Evolutionary conservation across 176 grass and related monocot genomes (phyloP), one percentile per base, ranked within the genome.

Genomic region (Leersia perrieri): DNA sequence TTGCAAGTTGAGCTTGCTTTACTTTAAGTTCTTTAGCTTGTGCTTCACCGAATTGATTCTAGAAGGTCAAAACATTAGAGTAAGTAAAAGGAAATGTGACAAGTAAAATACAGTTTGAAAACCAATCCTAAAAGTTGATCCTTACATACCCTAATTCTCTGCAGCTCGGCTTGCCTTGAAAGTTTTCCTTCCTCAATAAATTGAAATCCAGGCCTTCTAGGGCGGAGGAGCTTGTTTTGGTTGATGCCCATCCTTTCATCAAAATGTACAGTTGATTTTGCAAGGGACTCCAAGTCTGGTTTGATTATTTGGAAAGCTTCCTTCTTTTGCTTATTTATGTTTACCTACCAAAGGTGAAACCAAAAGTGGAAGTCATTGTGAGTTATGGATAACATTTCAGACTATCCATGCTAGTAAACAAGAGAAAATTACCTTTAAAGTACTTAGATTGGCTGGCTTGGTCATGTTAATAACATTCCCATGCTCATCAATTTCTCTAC

Each of bases 41-140:
- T 79, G 90, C 92, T 83, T 98, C 96, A 13, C 96, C 96, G 88
- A 98, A 98, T 98, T 98, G 96, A 90, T 57, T 95, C 92, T 95
- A 73, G 26, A 58, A 62, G 81, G 73, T 44, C 36, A 15, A 64
- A 87, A 13, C 3, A 78, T 63, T 36, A 85, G 41, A 55, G 18
- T 82, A 44, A 86, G 78, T 13, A 34, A 72, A 11, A 57, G 35
- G 41, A 68, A 63, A 75, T 40, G 35, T 32, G 33, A 86, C 36
- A 65, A 61, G 41, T 3, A 87, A 62, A 62, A 70, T 72, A 51
- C 25, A 79, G 1, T 68, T 30, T 22, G 14, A 60, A 72, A 70
- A 73, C 38, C 74, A 64, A 67, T n/a, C 11, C 10, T 47, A 79
- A 77, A 57, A 74, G 31, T 73, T 27, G 18, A 82, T 31, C 34